phyloP scores from a whole-genome alignment of 1,284 basidiomycete genomes.

The Malassezia vespertilionis region DNA sequence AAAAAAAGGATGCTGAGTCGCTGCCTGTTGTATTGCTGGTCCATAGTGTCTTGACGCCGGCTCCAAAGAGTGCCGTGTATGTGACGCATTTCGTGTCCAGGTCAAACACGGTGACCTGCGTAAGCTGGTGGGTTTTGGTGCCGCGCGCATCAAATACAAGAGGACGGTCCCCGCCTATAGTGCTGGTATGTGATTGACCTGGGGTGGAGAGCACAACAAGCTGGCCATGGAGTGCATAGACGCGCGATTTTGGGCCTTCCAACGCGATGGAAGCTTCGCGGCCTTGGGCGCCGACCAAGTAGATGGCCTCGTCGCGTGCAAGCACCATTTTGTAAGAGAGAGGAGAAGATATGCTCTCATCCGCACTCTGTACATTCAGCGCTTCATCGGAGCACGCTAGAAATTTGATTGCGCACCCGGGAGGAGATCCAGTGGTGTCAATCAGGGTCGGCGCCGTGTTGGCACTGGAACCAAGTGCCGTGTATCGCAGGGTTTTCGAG shows the following conservation, averaged over 20 bases:
- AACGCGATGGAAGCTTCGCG: constrained; percentile 69
- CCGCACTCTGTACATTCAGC: background rate
- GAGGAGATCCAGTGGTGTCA: constrained; percentile 71
- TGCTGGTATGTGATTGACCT: background rate
- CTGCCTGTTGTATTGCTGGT: constrained; percentile 1
- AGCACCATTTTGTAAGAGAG: constrained; percentile 55
- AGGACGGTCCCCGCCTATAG: constrained; percentile 8
- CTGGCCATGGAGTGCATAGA: constrained; percentile 28
- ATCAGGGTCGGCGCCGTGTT: constrained; percentile 57
- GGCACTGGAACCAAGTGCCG: constrained; percentile 65
- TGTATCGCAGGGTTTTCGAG: constrained; percentile 65
- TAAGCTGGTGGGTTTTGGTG: too few relatives aligned
- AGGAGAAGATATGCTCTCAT: too few relatives aligned
- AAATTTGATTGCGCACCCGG: constrained; percentile 62
- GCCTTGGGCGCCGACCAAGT: constrained; percentile 71
- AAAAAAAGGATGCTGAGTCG: constrained; percentile 20
- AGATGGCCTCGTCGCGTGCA: constrained; percentile 83
- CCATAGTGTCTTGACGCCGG: constrained; percentile 21
- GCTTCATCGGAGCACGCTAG: constrained; percentile 6
- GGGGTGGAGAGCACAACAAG: constrained; percentile 74
- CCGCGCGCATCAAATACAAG: too few relatives aligned
- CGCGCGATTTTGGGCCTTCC: constrained; percentile 36
- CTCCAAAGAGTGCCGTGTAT: constrained; percentile 50
- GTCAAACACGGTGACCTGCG: constrained; percentile 80
- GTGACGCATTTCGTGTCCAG: constrained; percentile 83